phyloP scores from a whole-genome alignment of 2,329 filamentous ascomycete genomes.

The Hysterium pulicare region DNA sequence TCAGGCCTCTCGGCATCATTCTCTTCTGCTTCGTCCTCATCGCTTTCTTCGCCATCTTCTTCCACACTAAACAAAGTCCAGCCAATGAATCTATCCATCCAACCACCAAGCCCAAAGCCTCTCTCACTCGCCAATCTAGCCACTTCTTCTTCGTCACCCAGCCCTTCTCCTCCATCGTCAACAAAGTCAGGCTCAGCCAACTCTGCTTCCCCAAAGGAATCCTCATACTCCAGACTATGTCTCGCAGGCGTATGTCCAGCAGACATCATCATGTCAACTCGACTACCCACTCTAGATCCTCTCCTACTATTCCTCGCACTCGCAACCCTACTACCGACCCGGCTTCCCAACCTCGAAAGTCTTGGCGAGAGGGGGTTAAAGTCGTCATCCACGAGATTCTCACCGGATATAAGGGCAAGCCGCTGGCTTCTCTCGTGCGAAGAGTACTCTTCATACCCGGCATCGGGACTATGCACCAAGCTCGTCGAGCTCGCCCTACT shows the following conservation, averaged over 20 bases:
- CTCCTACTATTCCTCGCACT: conserved; percentile 38
- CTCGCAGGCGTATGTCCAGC: conserved; percentile 15
- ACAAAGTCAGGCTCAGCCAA: conserved; percentile 50
- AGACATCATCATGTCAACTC: conserved; percentile 37
- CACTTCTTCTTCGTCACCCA: conserved; percentile 53
- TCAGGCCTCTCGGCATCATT: conserved; percentile 24
- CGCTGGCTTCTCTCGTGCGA: conserved; percentile 17
- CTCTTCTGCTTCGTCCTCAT: conserved; percentile 28
- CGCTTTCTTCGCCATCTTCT: conserved; percentile 44
- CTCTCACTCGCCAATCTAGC: conserved; percentile 49
- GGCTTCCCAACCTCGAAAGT: conserved; percentile 30
- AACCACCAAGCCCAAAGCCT: conserved; percentile 54
- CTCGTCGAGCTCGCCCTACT: conserved; percentile 56
- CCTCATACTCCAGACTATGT: conserved; percentile 16
- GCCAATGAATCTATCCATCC: conserved; percentile 57
- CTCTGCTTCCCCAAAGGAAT: conserved; percentile 30
- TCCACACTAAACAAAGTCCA: conserved; percentile 56
- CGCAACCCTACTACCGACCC: conserved; percentile 36
- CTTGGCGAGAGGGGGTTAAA: conserved; percentile 23
- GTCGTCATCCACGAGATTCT: conserved; percentile 34
- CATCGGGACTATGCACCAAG: conserved; percentile 43
- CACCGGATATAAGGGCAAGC: conserved; percentile 30
- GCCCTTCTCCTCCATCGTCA: conserved; percentile 40
- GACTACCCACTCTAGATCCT: conserved; percentile 33
- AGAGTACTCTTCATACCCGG: conserved; percentile 27